These are phyloP conservation scores for Coriolopsis trogii DNA, from an alignment of 1,284 basidiomycete genomes.

Conservation along the genomic window DNA sequence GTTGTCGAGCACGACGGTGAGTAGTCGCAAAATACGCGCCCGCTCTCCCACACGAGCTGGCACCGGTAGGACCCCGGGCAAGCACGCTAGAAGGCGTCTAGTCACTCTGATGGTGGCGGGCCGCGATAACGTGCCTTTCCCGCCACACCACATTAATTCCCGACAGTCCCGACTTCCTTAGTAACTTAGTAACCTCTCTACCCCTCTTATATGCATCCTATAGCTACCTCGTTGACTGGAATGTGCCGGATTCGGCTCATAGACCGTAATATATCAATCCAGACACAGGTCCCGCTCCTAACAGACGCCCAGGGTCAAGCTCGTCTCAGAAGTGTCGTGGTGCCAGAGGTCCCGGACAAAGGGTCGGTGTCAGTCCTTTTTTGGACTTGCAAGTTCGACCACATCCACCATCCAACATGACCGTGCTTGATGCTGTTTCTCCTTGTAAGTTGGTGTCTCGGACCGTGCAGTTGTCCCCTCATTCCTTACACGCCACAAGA, in stretches of 20 bases:
- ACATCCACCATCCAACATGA: conserved; percentile 6
- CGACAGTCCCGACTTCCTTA: no score
- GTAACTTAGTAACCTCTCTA: no score
- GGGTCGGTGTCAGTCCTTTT: conserved; percentile 6
- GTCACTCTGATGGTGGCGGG: conserved; percentile 18
- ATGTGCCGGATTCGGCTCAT: no score
- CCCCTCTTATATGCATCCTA: no score
- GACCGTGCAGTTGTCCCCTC: not conserved
- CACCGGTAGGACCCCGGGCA: conserved; percentile 17
- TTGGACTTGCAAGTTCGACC: conserved; percentile 19
- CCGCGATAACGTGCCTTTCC: not conserved
- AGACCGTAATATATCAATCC: not conserved
- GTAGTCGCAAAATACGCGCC: conserved; percentile 17
- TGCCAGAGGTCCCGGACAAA: conserved; percentile 16
- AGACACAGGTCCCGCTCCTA: not conserved
- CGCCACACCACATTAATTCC: not conserved
- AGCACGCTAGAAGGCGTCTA: conserved; percentile 3
- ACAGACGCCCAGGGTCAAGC: not conserved
- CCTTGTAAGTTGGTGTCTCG: conserved; percentile 14
- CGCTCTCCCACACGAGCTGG: conserved; percentile 5
- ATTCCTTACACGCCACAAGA: conserved; percentile 10
- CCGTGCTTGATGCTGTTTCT: conserved; percentile 15
- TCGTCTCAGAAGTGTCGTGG: conserved; percentile 5
- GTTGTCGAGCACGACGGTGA: conserved; percentile 22
- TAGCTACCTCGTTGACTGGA: no score